Conservation (phyloP, 1,284 basidiomycete genomes). For the Rhodotorula sp. region DNA sequence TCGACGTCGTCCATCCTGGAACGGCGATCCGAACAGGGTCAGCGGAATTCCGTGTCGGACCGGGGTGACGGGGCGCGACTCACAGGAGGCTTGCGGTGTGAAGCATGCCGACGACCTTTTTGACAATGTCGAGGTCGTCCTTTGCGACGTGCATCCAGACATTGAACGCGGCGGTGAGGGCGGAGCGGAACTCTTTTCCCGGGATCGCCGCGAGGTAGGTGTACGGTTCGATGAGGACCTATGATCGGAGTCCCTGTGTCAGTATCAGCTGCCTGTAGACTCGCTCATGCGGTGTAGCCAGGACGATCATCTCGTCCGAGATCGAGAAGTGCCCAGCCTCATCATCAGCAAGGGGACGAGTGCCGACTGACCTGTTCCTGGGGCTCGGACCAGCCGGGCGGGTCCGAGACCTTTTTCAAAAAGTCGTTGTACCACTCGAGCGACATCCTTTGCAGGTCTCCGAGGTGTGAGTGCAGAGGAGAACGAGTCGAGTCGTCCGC, state of each 20-base stretch:
- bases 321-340: too few species aligned
- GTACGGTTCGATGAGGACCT: constrained; percentile 67
- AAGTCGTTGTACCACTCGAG: constrained; percentile 45
- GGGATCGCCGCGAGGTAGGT: constrained; percentile 79
- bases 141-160: constrained; percentile 79
- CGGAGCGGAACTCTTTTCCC: constrained; percentile 88
- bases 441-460: background rate
- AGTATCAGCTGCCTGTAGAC: background rate
- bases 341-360: background rate
- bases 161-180: constrained; percentile 93
- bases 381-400: constrained; percentile 49
- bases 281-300: background rate
- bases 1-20: constrained; percentile 93
- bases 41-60: background rate
- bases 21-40: too few species aligned
- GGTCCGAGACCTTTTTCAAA: constrained; percentile 42
- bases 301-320: background rate
- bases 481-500: background rate
- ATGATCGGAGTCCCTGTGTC: background rate
- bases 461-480: background rate
- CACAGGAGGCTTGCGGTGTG: constrained; percentile 91
- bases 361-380: constrained; percentile 49
- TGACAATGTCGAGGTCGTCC: constrained; percentile 69
- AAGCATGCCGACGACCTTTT: constrained; percentile 82
- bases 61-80: background rate